Evolutionary conservation across 1,139 yeast species (phyloP).

Genomic region (Nematodospora anomalae): DNA sequence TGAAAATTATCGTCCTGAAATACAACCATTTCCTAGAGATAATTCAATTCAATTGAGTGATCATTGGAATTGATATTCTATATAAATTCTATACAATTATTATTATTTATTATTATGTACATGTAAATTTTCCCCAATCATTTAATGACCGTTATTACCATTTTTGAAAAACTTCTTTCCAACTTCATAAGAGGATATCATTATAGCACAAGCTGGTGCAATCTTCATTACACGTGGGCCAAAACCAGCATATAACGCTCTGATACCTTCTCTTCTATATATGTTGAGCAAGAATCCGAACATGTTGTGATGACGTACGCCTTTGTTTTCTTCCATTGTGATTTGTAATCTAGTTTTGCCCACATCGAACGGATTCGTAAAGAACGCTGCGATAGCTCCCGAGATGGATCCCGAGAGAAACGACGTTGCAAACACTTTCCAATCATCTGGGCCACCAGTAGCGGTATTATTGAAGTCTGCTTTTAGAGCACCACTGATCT

Average conservation of each 20-base stretch:
- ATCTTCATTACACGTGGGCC: constrained; percentile 85
- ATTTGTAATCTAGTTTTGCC: constrained; percentile 94
- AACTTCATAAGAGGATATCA: constrained; percentile 93
- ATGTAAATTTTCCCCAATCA: not conserved
- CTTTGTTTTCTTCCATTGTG: constrained; percentile 27
- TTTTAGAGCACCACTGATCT: constrained; percentile 23
- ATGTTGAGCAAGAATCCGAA: constrained; percentile 63
- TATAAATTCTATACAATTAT: constrained; percentile 3
- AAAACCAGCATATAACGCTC: constrained; percentile 81
- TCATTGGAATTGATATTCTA: constrained; percentile 10
- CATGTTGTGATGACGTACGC: constrained; percentile 47
- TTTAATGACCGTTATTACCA: constrained; percentile 16
- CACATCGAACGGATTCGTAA: constrained; percentile 94
- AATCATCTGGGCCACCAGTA: constrained; percentile 30
- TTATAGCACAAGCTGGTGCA: constrained; percentile 97
- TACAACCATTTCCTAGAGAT: constrained; percentile 2
- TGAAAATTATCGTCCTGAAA: not conserved
- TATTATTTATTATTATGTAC: constrained; percentile 2
- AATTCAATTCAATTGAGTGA: constrained; percentile 9
- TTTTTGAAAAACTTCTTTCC: constrained; percentile 65
- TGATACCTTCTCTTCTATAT: constrained; percentile 66
- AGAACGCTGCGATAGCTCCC: constrained; percentile 81
- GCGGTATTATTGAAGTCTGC: constrained; percentile 24
- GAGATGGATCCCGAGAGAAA: constrained; percentile 83
- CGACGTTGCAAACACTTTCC: constrained; percentile 66